Evolutionary conservation across 495 filamentous ascomycete species (phyloP), one percentile per base, ranked within the genome.

Genomic region (Penicillium daleae): DNA sequence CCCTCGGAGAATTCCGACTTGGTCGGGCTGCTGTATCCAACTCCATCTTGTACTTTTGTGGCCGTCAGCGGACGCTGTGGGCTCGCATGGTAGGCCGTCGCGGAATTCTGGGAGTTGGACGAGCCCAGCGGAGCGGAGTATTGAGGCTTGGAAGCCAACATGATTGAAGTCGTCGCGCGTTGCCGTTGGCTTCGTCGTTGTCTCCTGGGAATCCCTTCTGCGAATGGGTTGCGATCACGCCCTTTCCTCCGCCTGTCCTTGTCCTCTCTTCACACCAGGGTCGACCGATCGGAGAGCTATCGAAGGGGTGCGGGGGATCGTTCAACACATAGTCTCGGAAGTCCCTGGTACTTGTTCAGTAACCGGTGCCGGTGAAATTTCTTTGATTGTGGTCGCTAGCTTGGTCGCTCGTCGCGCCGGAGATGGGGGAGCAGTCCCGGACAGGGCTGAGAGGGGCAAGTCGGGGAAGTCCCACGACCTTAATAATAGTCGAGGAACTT

Each of bases 1-100:
- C 76, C 73, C 62, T 97, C 93, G n/a, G 92, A 95, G 73, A 97
- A 97, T 66, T 97, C 94, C 19, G 92, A 96, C 71, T 96, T 92
- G 24, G 95, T 97, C 33, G 95, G 94, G 73, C 91, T 96, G 21
- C 88, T 80, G 64, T 92, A 96, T 44, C 85, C 80, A 57, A 68
- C 56, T n/a, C 89, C 87, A 69, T 86, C 86, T 48, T 88, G 80
- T 12, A 77, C 69, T 63, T 83, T 80, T 49, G 82, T 80, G 52
- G 85, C 77, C 32, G 83, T 80, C 22, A 85, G 81, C 3, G 82
- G 78, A 63, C 88, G 82, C 64, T 76, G 70, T 6, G 74, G 59
- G 71, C 71, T 64, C 71, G 82, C 66, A 76, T 83, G 80, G 81
- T 83, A 82, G 70, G 78, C 70, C 72, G 81, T 70, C 73, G 78